Conservation (phyloP, 108 stramenopile genomes). For the Skeletonema grethae region DNA sequence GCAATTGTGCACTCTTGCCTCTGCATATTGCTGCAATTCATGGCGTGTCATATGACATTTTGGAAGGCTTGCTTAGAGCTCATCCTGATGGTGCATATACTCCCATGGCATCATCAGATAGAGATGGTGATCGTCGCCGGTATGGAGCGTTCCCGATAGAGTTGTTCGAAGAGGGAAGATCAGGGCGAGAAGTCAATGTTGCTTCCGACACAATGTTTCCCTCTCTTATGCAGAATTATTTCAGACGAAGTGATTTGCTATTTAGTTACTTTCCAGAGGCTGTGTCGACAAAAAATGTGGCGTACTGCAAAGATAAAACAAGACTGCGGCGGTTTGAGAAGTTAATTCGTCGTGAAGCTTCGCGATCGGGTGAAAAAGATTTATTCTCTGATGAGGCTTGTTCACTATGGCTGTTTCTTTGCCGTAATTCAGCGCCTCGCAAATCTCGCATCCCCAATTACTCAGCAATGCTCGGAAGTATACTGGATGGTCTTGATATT, state of each 20-base stretch:
- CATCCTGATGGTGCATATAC: conserved; percentile 51
- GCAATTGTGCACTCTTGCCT: conserved; percentile 33
- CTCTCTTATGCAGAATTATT: conserved; percentile 15
- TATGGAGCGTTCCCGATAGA: conserved; percentile 22
- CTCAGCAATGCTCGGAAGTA: conserved; percentile 27
- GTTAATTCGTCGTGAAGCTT: conserved; percentile 33
- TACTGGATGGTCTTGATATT: conserved; percentile 29
- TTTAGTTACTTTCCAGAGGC: conserved; percentile 49
- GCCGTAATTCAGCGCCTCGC: not conserved
- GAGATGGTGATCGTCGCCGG: conserved; percentile 6
- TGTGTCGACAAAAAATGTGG: conserved; percentile 4
- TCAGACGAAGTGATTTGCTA: conserved; percentile 35
- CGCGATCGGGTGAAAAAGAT: not conserved
- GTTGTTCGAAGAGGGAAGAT: conserved; percentile 44
- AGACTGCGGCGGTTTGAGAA: conserved; percentile 32
- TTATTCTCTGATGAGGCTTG: conserved; percentile 35
- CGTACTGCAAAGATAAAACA: conserved; percentile 22
- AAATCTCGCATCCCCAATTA: conserved; percentile 7
- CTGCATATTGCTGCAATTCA: conserved; percentile 48
- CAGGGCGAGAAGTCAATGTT: conserved; percentile 29
- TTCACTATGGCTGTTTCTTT: conserved; percentile 36
- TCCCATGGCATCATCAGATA: conserved; percentile 14
- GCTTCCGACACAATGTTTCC: conserved; percentile 13
- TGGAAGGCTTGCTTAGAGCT: conserved; percentile 32
- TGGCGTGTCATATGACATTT: conserved; percentile 31